Evolutionary conservation across 352 stramenopile genomes (phyloP).

Genomic region (Phytopythium boreale): DNA sequence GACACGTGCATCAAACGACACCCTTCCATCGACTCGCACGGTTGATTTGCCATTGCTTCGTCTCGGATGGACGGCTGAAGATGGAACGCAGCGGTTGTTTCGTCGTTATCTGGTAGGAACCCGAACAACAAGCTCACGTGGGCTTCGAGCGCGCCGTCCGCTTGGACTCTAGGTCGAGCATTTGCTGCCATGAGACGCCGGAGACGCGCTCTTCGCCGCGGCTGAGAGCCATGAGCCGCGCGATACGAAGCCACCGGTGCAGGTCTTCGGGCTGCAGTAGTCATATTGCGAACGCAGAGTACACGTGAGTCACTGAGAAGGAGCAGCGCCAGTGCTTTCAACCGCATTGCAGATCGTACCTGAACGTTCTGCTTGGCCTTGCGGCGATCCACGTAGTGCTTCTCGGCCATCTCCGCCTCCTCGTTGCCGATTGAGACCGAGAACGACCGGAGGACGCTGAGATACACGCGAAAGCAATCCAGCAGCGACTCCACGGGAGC

Average conservation of each 20-base stretch:
- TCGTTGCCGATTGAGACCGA: constrained; percentile 66
- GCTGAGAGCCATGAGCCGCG: constrained; percentile 68
- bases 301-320: not conserved
- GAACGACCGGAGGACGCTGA: constrained; percentile 53
- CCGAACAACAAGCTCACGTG: not conserved
- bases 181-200: constrained; percentile 46
- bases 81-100: not conserved
- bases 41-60: not conserved
- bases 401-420: constrained; percentile 70
- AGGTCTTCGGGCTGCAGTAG: constrained; percentile 59
- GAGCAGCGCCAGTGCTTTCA: not conserved
- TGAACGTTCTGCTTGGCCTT: constrained; percentile 66
- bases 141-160: constrained; percentile 22
- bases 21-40: not conserved
- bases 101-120: not conserved
- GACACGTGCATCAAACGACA: not conserved
- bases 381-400: constrained; percentile 72
- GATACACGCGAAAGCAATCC: constrained; percentile 65
- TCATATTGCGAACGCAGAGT: not conserved
- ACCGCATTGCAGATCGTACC: constrained; percentile 29
- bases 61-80: not conserved
- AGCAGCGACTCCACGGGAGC: constrained; percentile 28
- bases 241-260: constrained; percentile 71
- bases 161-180: constrained; percentile 53
- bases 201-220: constrained; percentile 50